These are phyloP conservation scores for Canavalia gladiata DNA, from an alignment of 306 rosid species.

Conservation along the genomic window DNA sequence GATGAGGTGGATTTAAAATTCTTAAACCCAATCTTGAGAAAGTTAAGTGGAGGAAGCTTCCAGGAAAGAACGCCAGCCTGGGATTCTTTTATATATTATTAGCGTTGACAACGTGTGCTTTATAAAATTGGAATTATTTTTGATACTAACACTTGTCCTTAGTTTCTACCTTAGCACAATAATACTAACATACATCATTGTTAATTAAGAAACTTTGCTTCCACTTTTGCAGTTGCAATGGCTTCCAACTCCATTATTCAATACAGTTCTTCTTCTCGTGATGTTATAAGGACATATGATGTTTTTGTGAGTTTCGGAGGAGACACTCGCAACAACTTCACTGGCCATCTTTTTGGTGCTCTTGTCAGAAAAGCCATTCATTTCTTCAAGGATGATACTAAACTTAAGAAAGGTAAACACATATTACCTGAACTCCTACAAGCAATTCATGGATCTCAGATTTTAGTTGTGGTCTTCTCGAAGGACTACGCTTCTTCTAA, in stretches of 20 bases:
- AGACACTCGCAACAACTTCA: not conserved
- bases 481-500: not conserved
- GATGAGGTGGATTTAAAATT: no score
- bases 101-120: no score
- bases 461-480: not conserved
- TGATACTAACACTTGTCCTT: no score
- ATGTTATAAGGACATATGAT: not conserved
- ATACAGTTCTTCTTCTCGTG: not conserved
- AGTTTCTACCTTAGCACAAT: not conserved
- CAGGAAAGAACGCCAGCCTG: no score
- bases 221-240: not conserved
- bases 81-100: no score
- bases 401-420: not conserved
- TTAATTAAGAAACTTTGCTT: no score
- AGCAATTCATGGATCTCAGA: not conserved
- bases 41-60: no score
- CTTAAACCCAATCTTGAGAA: no score
- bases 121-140: no score
- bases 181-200: no score
- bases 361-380: not conserved
- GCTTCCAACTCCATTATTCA: not conserved
- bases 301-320: slow-evolving; percentile 2
- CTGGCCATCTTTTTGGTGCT: not conserved
- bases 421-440: not conserved
- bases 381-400: not conserved